Evolutionary conservation across 139 green algal species (phyloP).

Genomic region (Deuterostichococcus epilithicus): DNA sequence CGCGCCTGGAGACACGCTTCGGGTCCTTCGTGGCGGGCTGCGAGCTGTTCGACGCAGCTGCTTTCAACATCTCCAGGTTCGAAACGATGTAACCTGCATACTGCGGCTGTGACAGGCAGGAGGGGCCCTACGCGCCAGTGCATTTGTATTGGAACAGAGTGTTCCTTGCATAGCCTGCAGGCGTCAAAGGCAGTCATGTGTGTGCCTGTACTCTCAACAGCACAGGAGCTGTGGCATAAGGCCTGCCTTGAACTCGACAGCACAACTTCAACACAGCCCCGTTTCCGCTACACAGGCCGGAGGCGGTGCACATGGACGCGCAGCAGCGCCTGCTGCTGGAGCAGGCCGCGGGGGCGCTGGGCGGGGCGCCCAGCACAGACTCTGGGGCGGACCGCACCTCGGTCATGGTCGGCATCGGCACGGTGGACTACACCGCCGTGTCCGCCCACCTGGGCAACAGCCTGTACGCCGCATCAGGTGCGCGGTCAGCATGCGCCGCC

Average conservation of each 20-base stretch:
- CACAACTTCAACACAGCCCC: too few species aligned
- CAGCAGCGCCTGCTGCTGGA: constrained; percentile 75
- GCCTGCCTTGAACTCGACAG: too few species aligned
- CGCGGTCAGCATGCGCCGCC: too few species aligned
- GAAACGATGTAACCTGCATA: too few species aligned
- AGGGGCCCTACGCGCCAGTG: too few species aligned
- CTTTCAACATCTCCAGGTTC: constrained; percentile 34
- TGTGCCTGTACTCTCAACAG: too few species aligned
- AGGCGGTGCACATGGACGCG: constrained; percentile 54
- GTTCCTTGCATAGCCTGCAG: too few species aligned
- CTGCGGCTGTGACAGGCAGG: too few species aligned
- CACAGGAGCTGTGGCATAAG: too few species aligned
- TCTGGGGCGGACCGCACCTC: background rate
- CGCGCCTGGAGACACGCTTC: constrained; percentile 38
- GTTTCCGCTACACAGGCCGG: constrained; percentile 15
- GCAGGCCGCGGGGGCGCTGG: constrained; percentile 10
- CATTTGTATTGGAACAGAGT: too few species aligned
- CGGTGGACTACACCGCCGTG: constrained; percentile 20
- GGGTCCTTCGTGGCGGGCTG: constrained; percentile 40
- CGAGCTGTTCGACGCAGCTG: constrained; percentile 35
- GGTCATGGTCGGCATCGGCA: constrained; percentile 42
- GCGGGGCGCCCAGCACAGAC: background rate
- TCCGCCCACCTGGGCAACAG: constrained; percentile 11
- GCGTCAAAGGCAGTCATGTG: too few species aligned
- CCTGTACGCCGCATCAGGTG: constrained; percentile 24